Evolutionary conservation across 768 basidiomycete genomes (phyloP), one percentile per base, ranked within the genome.

Genomic region (Leccinum imitatum): DNA sequence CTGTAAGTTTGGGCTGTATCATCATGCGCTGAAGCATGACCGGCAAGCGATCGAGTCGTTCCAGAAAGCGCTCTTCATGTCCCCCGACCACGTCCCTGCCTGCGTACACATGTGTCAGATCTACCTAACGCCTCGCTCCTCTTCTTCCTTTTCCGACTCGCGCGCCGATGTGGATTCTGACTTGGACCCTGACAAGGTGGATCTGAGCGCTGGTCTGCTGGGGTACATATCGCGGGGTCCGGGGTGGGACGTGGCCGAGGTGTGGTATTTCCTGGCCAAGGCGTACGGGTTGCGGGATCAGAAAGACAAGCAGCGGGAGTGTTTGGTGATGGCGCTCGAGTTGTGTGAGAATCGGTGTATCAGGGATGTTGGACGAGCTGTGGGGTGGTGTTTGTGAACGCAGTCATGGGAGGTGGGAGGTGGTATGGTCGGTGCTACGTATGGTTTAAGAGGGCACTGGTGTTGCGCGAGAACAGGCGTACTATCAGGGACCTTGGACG

Each of bases 161-260:
- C n/a, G 39, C 0, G 30, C 39, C 3, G n/a, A 41, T 10, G 41
- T 41, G 13, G 23, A 23, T 6, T 13, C 47, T 23, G 71, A 72
- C 6, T 66, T 69, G 1, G 74, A 73, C 19, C 65, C 68, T 50
- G 80, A 76, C 63, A 82, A 87, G 67, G 80, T 90, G 8, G 93
- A 96, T 68, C 79, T 97, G 41, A 92, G 92, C 0, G 93, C 91
- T 4, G 89, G 89, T 3, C 76, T 95, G 67, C 80, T 98, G 27
- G 83, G 83, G 1, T 85, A 90, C 63, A 69, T 94, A 52, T 91
- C 93, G 0, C 84, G 85, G 44, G 91, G 90, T 1, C 77, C 79
- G 0, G 96, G 89, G 11, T 98, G 95, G 94, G 89, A 97, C 71
- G 83, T 90, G 2, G 85, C 95, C 0, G 96, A 98, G 71, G 95